Evolutionary conservation across 306 rosid genomes (phyloP).

Genomic region (Medicago truncatula): DNA sequence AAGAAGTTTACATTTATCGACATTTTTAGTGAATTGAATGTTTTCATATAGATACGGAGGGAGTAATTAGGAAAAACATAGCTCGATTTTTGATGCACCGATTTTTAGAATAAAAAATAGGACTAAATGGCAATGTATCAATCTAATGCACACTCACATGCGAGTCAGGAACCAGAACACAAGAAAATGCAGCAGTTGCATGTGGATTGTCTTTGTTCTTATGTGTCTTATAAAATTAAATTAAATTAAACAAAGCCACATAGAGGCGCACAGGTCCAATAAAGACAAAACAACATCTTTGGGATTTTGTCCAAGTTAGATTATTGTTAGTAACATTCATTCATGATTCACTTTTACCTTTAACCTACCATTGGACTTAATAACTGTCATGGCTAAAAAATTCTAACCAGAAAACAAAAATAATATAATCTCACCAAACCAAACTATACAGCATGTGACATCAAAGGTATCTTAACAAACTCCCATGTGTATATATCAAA

Average conservation of each 20-base stretch:
- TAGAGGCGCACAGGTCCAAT: constrained; percentile 28
- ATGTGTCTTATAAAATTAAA: background rate
- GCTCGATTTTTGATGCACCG: constrained; percentile 45
- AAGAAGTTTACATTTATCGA: no score
- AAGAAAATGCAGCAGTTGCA: constrained; percentile 53
- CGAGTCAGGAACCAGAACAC: constrained; percentile 50
- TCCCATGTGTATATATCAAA: constrained; percentile 47
- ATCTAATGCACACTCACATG: constrained; percentile 53
- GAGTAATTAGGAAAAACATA: background rate
- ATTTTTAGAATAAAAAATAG: background rate
- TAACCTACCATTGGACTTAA: constrained; percentile 24
- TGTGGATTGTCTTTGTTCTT: constrained; percentile 53
- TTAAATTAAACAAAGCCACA: background rate
- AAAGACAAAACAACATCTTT: constrained; percentile 40
- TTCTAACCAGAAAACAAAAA: background rate
- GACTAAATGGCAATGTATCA: constrained; percentile 12
- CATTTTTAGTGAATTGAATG: no score
- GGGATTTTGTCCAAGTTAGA: constrained; percentile 47
- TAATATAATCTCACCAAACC: background rate
- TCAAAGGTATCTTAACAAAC: constrained; percentile 43
- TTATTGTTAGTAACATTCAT: background rate
- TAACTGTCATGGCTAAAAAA: constrained; percentile 27
- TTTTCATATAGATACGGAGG: no score
- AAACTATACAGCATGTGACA: constrained; percentile 40
- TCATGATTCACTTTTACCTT: constrained; percentile 5